Evolutionary conservation across 192 early-diverging fungal species (phyloP).

Genomic region (Umbelopsis sp.): DNA sequence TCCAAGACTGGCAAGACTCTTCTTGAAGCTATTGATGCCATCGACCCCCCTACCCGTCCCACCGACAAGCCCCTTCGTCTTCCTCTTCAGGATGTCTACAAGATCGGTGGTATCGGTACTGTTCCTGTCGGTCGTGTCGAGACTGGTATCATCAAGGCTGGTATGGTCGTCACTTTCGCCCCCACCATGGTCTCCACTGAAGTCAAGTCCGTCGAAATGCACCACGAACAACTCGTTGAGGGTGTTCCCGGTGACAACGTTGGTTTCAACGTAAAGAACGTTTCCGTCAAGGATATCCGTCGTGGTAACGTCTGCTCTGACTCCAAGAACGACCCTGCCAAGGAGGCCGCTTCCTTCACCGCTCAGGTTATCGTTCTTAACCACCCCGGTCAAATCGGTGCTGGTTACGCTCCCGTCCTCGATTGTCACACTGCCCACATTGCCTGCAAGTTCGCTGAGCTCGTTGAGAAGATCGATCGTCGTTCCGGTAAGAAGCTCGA

Average conservation of each 20-base stretch:
- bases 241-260: too few relatives aligned
- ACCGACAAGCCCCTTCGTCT: conserved; percentile 95
- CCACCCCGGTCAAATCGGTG: conserved; percentile 93
- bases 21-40: conserved; percentile 92
- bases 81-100: conserved; percentile 98
- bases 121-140: too few relatives aligned
- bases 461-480: conserved; percentile 93
- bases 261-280: too few relatives aligned
- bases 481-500: conserved; percentile 92
- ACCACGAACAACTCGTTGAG: conserved; percentile 88
- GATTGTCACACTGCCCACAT: conserved; percentile 97
- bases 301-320: too few relatives aligned
- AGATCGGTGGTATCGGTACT: conserved; percentile 96
- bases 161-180: too few relatives aligned
- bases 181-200: conserved; percentile 80
- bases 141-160: too few relatives aligned
- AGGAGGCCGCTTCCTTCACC: too few relatives aligned
- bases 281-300: too few relatives aligned
- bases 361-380: conserved; percentile 97
- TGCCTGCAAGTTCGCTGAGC: conserved; percentile 94
- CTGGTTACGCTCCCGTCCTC: conserved; percentile 93
- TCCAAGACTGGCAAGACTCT: conserved; percentile 76
- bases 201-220: conserved; percentile 98
- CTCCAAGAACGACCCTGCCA: too few relatives aligned
- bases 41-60: conserved; percentile 89